phyloP scores from a whole-genome alignment of 1,284 basidiomycete species.

The Golubevia sp. region DNA sequence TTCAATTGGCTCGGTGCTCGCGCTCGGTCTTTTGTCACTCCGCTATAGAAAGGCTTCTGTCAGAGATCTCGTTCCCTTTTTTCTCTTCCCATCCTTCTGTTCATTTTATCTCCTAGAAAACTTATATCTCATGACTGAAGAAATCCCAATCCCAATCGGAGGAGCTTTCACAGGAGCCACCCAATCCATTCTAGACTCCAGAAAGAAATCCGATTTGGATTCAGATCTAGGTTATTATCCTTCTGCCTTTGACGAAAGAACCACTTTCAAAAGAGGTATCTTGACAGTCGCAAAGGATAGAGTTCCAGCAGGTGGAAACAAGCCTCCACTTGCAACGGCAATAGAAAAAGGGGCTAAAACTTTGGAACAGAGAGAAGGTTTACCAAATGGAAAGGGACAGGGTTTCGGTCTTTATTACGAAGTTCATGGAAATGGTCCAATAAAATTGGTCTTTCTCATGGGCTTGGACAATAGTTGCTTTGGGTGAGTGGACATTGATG shows the following conservation, averaged over 20 bases:
- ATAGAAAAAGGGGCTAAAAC: conserved; percentile 10
- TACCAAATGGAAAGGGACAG: conserved; percentile 9
- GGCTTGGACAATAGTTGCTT: conserved; percentile 53
- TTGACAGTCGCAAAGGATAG: conserved; percentile 21
- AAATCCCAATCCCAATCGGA: too few relatives aligned
- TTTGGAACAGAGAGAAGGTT: conserved; percentile 1
- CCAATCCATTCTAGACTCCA: conserved; percentile 17
- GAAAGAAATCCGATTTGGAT: conserved; percentile 19
- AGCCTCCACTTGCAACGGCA: conserved; percentile 7
- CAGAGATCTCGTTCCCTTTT: too few relatives aligned
- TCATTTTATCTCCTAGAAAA: too few relatives aligned
- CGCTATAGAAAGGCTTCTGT: too few relatives aligned
- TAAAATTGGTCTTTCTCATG: conserved; percentile 46
- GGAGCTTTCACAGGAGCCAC: conserved; percentile 50
- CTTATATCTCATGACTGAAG: too few relatives aligned
- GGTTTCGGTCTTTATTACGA: conserved; percentile 57
- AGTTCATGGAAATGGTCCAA: conserved; percentile 49
- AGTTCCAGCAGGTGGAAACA: conserved; percentile 15
- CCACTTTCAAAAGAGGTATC: conserved; percentile 23
- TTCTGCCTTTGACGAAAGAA: conserved; percentile 48
- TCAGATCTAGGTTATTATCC: conserved; percentile 25
- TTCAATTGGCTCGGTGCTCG: too few relatives aligned
- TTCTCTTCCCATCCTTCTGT: too few relatives aligned
- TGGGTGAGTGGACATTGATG: too few relatives aligned
- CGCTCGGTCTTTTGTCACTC: too few relatives aligned